phyloP scores from a whole-genome alignment of 2,329 filamentous ascomycete species.

The Penicillium sp. region DNA sequence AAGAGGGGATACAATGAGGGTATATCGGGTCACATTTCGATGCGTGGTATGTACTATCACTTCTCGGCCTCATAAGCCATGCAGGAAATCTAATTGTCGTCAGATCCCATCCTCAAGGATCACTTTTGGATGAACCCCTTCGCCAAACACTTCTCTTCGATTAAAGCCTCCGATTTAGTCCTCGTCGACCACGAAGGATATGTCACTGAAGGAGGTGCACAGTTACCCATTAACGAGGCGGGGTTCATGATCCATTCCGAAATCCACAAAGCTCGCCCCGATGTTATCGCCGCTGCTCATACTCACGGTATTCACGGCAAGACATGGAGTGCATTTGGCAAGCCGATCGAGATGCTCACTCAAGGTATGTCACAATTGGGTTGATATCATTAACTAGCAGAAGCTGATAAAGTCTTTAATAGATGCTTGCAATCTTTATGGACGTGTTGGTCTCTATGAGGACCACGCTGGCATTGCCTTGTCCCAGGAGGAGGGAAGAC shows the following conservation, averaged over 20 bases:
- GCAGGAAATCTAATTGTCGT: not conserved
- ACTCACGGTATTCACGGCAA: conserved; percentile 60
- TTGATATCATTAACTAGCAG: not conserved
- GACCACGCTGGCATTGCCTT: conserved; percentile 44
- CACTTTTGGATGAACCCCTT: conserved; percentile 45
- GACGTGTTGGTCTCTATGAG: conserved; percentile 39
- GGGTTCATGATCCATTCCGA: conserved; percentile 63
- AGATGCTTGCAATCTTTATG: conserved; percentile 43
- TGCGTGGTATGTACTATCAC: conserved; percentile 28
- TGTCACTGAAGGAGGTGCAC: conserved; percentile 42
- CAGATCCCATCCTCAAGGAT: conserved; percentile 39
- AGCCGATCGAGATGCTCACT: conserved; percentile 58
- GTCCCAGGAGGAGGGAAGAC: conserved; percentile 40
- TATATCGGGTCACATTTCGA: conserved; percentile 45
- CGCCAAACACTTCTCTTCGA: conserved; percentile 42
- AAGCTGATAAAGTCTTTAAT: not conserved
- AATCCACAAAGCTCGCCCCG: conserved; percentile 59
- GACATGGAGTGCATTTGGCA: conserved; percentile 63
- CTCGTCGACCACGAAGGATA: conserved; percentile 42
- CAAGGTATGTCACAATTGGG: conserved; percentile 48
- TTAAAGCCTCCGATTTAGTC: conserved; percentile 44
- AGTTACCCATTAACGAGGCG: conserved; percentile 42
- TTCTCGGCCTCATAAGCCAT: not conserved
- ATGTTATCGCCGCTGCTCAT: conserved; percentile 60
- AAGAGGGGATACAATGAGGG: conserved; percentile 43